These are phyloP conservation scores for Cystobasidium slooffiae DNA, from an alignment of 1,284 basidiomycete species.

Conservation along the genomic window DNA sequence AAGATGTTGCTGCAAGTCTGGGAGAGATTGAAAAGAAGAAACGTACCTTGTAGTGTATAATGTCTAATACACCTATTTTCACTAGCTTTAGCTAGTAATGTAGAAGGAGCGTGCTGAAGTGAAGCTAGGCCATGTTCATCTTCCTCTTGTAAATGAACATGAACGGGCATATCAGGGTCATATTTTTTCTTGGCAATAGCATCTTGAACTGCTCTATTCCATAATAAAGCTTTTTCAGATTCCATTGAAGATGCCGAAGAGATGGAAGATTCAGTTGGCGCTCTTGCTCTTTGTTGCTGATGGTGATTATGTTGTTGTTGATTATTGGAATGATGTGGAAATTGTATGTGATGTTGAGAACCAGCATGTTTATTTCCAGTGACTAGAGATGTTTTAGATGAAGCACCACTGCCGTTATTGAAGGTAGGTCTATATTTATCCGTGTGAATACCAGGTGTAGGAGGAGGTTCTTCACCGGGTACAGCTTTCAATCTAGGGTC, in stretches of 20 bases:
- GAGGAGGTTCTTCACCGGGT: conserved; percentile 37
- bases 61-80: conserved; percentile 60
- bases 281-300: conserved; percentile 41
- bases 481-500: conserved; percentile 54
- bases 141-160: conserved; percentile 42
- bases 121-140: conserved; percentile 35
- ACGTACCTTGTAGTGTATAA: conserved; percentile 75
- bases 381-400: conserved; percentile 8
- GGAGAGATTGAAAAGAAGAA: conserved; percentile 58
- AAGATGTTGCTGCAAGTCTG: neutral
- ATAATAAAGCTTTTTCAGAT: conserved; percentile 32
- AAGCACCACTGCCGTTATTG: neutral
- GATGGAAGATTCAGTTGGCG: conserved; percentile 16
- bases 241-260: conserved; percentile 26
- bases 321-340: too few relatives aligned
- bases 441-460: conserved; percentile 29
- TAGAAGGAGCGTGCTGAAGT: conserved; percentile 37
- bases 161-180: conserved; percentile 43
- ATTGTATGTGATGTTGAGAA: neutral
- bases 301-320: conserved; percentile 43
- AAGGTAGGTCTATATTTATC: conserved; percentile 24
- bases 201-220: conserved; percentile 16
- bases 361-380: neutral
- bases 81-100: conserved; percentile 39
- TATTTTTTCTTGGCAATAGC: conserved; percentile 24